Base-by-base conservation (phyloP, 768 basidiomycete species). In the Suillus weaverae region DNA sequence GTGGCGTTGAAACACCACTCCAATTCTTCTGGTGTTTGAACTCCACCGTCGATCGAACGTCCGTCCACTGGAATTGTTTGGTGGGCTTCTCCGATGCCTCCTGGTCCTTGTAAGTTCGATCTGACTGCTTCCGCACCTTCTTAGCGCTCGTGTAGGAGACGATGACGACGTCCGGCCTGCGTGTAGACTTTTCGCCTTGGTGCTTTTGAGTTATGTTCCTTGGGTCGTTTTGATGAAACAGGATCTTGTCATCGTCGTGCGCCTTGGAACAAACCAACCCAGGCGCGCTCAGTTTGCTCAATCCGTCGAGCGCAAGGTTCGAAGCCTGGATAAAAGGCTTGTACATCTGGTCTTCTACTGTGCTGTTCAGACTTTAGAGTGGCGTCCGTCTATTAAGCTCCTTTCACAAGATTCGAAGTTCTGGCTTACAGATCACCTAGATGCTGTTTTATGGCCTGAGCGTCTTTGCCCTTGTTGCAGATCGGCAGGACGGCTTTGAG, bases 171-270 rank as follows among this genome's bases (percentile, higher is more conserved):
- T n/a, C 43, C 11, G 60, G 44, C 20, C 35, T 48, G 20, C 44
- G 43, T 16, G 9, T 36, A n/a, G 60, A 48, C 13, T 16, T 16
- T 2, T 11, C 11, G 26, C 60, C 43, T 43, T 61, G 38, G 9
- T 61, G 43, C 4, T 2, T 30, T n/a, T 61, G 43, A 8, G 8
- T 6, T 8, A 61, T 38, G n/a, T 7, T 20, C 16, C 5, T 33
- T 33, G 51, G 60, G 43, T 61, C 60, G 43, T 61, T 39, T 33
- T 11, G 26, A 20, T 61, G 35, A 32, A 61, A 61, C 4, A 61
- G 1, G 20, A 61, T 61, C 22, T 61, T 18, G 7, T 18, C 5
- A 18, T 53, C 32, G 32, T 53, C 32, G 18, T 30, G 48, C 10
- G n/a, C 1, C 18, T 53, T 33, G 4, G 18, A 20, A 33, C 32